Evolutionary conservation across 495 filamentous ascomycete genomes (phyloP).

Genomic region (Daldinia childiae): DNA sequence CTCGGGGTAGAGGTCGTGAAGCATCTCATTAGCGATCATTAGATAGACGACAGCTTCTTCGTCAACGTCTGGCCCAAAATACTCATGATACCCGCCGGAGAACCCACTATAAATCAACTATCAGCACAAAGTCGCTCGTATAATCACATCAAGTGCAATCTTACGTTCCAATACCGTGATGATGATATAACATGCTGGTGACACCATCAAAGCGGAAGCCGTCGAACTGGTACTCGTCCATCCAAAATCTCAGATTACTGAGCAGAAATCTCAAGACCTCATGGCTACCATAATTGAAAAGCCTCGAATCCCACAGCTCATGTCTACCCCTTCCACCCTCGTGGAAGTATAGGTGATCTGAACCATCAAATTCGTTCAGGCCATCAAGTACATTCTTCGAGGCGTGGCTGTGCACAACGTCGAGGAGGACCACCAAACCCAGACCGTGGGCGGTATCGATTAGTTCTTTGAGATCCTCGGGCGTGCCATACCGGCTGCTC

Average conservation of each 20-base stretch:
- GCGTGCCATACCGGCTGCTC: slow-evolving; percentile 92
- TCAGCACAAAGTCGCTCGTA: slow-evolving; percentile 7
- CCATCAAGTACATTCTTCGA: slow-evolving; percentile 97
- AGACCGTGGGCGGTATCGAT: slow-evolving; percentile 94
- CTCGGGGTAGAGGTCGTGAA: slow-evolving; percentile 86
- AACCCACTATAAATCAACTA: slow-evolving; percentile 72
- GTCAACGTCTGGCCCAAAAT: slow-evolving; percentile 92
- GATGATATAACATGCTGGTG: slow-evolving; percentile 95
- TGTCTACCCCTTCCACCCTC: slow-evolving; percentile 82
- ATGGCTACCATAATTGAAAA: slow-evolving; percentile 97
- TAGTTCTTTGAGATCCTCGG: slow-evolving; percentile 95
- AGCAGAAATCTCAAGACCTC: slow-evolving; percentile 94
- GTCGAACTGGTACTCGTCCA: slow-evolving; percentile 97
- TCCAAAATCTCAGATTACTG: slow-evolving; percentile 97
- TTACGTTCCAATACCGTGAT: slow-evolving; percentile 98
- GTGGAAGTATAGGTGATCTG: slow-evolving; percentile 96
- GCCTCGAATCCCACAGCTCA: slow-evolving; percentile 91
- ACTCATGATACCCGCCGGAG: slow-evolving; percentile 98
- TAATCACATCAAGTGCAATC: slow-evolving; percentile 50
- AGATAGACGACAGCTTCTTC: slow-evolving; percentile 96
- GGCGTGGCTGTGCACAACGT: slow-evolving; percentile 97
- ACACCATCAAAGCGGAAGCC: slow-evolving; percentile 98
- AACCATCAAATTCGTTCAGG: slow-evolving; percentile 92
- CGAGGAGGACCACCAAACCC: slow-evolving; percentile 90
- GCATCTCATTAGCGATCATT: slow-evolving; percentile 96